Evolutionary conservation across 2,329 filamentous ascomycete genomes (phyloP).

Genomic region (Talaromyces sp.): DNA sequence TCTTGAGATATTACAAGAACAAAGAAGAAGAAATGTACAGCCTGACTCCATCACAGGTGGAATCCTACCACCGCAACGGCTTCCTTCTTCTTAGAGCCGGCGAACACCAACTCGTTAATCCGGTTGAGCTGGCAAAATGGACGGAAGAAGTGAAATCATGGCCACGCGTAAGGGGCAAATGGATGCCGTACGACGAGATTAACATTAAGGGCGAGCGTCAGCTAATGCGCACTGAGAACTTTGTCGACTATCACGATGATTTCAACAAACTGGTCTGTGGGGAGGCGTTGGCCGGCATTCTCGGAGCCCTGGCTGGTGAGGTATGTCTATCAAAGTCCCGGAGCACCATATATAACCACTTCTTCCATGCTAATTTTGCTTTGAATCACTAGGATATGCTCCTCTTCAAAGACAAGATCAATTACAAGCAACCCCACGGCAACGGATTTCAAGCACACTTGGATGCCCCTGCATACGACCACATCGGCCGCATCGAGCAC

Average conservation of each 20-base stretch:
- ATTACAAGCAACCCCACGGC: constrained; percentile 34
- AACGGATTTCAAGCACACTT: constrained; percentile 37
- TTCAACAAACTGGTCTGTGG: constrained; percentile 29
- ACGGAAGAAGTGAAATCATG: constrained; percentile 27
- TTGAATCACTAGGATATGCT: constrained; percentile 27
- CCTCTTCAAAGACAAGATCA: constrained; percentile 39
- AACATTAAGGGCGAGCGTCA: constrained; percentile 31
- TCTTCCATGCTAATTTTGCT: background rate
- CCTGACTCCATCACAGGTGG: constrained; percentile 23
- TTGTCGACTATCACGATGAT: constrained; percentile 29
- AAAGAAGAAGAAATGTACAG: constrained; percentile 15
- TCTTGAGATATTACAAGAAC: background rate
- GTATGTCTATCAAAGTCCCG: constrained; percentile 19
- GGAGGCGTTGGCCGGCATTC: constrained; percentile 25
- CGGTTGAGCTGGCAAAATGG: constrained; percentile 26
- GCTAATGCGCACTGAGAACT: constrained; percentile 35
- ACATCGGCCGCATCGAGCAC: constrained; percentile 35
- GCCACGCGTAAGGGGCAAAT: constrained; percentile 31
- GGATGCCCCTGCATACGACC: constrained; percentile 36
- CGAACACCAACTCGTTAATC: constrained; percentile 29
- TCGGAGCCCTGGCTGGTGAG: constrained; percentile 28
- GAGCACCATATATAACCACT: background rate
- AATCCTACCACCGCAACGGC: constrained; percentile 27
- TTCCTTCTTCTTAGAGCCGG: constrained; percentile 26
- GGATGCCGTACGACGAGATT: constrained; percentile 34